A percentile compares a stretch with the other conserved stretches of the same genome.
Conservation (phyloP, 208 protist species). For the Plasmodiophora brassicae region DNA sequence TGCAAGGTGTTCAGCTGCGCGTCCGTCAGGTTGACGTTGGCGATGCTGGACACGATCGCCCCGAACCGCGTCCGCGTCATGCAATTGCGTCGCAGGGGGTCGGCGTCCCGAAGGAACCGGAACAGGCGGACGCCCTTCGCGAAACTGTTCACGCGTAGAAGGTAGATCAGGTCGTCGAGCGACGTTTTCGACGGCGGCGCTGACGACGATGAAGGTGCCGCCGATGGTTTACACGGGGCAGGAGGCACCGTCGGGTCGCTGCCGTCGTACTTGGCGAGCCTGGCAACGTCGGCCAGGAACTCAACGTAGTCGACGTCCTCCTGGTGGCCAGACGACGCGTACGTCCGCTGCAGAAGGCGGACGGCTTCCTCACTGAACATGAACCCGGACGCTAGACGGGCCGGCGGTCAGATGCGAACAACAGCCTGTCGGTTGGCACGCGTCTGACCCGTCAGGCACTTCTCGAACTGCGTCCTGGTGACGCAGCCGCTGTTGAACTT, state of each 20-base stretch:
- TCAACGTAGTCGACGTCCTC: neutral
- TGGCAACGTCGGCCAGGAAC: neutral
- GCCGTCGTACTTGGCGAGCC: too few species aligned
- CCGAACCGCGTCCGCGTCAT: neutral
- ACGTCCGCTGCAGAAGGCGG: neutral
- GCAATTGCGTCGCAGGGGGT: neutral
- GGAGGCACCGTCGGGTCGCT: too few species aligned
- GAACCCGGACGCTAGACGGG: neutral
- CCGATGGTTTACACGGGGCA: too few species aligned
- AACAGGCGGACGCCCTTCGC: neutral
- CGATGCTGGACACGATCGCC: neutral
- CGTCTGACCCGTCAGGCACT: neutral
- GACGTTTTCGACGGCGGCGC: too few species aligned
- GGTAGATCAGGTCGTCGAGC: neutral
- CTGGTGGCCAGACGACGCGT: neutral
- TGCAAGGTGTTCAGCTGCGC: neutral
- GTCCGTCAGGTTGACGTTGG: neutral
- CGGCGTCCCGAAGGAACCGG: neutral
- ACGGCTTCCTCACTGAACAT: neutral
- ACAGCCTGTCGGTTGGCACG: neutral
- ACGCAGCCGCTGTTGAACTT: slow-evolving; percentile 21
- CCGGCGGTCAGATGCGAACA: neutral
- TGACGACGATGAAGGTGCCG: too few species aligned
- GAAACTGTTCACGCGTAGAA: neutral
- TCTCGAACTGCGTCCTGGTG: neutral